Evolutionary conservation across 805 yeast species (phyloP), one percentile per base, ranked within the genome.

Genomic region (Candida patagonica): DNA sequence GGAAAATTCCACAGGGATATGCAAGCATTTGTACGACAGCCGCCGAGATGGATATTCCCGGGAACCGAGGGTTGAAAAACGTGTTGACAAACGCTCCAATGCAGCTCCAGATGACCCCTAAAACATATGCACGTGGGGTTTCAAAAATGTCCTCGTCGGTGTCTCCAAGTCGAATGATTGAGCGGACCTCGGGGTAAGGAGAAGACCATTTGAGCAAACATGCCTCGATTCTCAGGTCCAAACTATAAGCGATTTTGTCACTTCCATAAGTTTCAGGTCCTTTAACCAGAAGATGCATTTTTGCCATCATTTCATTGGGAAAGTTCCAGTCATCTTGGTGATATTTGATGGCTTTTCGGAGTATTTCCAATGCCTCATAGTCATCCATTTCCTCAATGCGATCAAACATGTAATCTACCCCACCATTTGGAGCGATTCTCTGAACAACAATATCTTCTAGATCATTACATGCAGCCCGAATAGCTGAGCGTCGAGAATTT

Each of bases 1-100:
- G 7, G 77, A 61, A 43, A 76, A 64, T 79, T 76, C 84, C 84
- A 30, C 73, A 47, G 2, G 83, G 83, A 58, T 66, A 76, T 2
- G 79, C 24, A 49, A 50, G 33, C 15, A 50, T 35, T 52, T 73
- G 76, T 40, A 67, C 56, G 22, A 73, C 70, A 3, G 71, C 50
- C 21, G 72, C 48, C 3, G 61, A 43, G 13, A 73, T 55, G 13
- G 61, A 38, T 42, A 74, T 71, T 5, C 68, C 47, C 31, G 80
- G 79, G 49, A 65, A 62, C 58, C 81, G 65, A 41, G 72, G 76
- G 4, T 68, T 59, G 53, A 76, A 76, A 51, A 74, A 74, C 49
- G 71, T 72, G 50, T 75, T 74, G 46, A 76, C 31, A 20, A 71
- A 71, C 29, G 77, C 54, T 6, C 78, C 78, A 22, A 76, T 56